Conservation (phyloP, 768 basidiomycete genomes). For the Pleurotus cornucopiae region DNA sequence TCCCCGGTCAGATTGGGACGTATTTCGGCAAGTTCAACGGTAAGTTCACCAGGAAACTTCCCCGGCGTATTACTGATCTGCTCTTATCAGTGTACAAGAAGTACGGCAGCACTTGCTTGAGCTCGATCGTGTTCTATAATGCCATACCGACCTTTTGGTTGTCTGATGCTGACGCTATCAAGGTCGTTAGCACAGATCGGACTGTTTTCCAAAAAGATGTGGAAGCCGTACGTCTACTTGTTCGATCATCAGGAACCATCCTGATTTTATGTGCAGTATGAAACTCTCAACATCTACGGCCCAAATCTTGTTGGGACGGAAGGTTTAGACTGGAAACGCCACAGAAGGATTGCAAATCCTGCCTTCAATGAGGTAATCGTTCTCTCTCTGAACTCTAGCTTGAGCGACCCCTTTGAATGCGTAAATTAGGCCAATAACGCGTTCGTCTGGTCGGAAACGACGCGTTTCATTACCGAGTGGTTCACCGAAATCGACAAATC, state of each 20-base stretch:
- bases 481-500: conserved; percentile 28
- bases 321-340: conserved; percentile 43
- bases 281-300: conserved; percentile 42
- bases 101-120: conserved; percentile 34
- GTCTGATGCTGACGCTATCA: conserved; percentile 39
- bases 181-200: conserved; percentile 26
- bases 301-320: conserved; percentile 37
- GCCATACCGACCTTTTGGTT: conserved; percentile 34
- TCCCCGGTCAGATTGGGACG: conserved; percentile 26
- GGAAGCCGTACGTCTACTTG: conserved; percentile 23
- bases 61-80: not conserved
- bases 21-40: conserved; percentile 30
- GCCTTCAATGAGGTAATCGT: conserved; percentile 43
- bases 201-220: conserved; percentile 36
- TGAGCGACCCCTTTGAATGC: not conserved
- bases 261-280: conserved; percentile 23
- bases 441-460: conserved; percentile 44
- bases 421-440: conserved; percentile 32
- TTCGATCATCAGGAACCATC: not conserved
- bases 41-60: conserved; percentile 16
- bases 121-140: conserved; percentile 27
- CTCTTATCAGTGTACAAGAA: conserved; percentile 28
- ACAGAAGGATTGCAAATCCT: conserved; percentile 38
- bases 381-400: not conserved
- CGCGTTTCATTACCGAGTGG: conserved; percentile 37